phyloP scores from a whole-genome alignment of 371 early-diverging fungal species.

The Mucor sp. region DNA sequence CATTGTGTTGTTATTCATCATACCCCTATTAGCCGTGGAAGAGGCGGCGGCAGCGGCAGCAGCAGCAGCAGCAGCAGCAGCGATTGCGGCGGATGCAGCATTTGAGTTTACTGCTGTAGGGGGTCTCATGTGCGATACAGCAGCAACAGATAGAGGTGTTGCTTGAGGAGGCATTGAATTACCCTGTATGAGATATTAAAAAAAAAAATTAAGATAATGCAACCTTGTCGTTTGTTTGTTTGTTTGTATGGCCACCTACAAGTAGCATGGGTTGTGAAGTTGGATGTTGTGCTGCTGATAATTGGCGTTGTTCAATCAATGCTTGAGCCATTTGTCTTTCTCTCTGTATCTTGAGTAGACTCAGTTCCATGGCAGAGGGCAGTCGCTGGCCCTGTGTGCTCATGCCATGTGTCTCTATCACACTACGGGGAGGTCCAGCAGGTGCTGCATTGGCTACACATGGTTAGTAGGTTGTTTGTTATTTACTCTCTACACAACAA shows the following conservation, averaged over 20 bases:
- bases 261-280: constrained; percentile 15
- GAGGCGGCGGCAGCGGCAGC: constrained; percentile 24
- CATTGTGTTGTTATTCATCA: constrained; percentile 4
- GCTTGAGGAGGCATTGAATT: constrained; percentile 30
- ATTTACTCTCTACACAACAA: too few species aligned
- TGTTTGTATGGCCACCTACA: neutral
- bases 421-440: constrained; percentile 42
- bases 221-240: neutral
- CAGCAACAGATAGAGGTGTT: constrained; percentile 19
- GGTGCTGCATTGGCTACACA: constrained; percentile 14
- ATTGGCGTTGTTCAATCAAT: constrained; percentile 68
- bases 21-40: constrained; percentile 15
- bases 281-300: constrained; percentile 43
- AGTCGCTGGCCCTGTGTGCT: constrained; percentile 53
- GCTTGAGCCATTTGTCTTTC: constrained; percentile 74
- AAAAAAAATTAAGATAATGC: neutral
- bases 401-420: constrained; percentile 50
- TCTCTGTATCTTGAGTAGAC: constrained; percentile 68
- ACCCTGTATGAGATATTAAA: too few species aligned
- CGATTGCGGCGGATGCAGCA: constrained; percentile 29
- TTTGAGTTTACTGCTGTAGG: constrained; percentile 20
- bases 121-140: constrained; percentile 27
- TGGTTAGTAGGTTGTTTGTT: neutral
- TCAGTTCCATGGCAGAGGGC: constrained; percentile 74
- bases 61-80: constrained; percentile 38